Base-by-base conservation (phyloP, 2,329 filamentous ascomycete species). In the Cytospora piceae region DNA sequence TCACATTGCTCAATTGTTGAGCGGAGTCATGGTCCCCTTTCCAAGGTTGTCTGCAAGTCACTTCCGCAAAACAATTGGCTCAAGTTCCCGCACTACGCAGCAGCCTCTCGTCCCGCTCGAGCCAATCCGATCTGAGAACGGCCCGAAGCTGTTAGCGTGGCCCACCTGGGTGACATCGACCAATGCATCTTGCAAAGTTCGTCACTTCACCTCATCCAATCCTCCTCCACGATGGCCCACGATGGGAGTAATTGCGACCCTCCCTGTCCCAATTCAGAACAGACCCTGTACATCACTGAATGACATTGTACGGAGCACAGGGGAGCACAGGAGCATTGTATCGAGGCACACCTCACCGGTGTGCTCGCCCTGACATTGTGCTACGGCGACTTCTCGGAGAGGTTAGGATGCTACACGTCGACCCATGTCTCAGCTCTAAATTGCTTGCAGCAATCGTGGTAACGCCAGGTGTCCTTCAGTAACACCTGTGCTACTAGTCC, bases 91-190 rank as follows among this genome's bases (percentile, higher is more conserved):
- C 46, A 55, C 61, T 63, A 55, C 61, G 61, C 53, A 63, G 61
- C 46, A 63, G 61, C 53, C 51, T 52, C 61, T 29, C 56, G 61
- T 57, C 53, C 61, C 61, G 61, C 61, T 58, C 61, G 61, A 63
- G 61, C 61, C 61, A 63, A 63, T 63, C 61, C 61, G 61, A 63
- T 63, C 61, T 63, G 56, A 63, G 61, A 63, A 63, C 61, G 61
- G 61, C 61, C 61, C 61, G 61, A 63, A 63, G 61, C 61, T 63
- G 27, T 37, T 63, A 63, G 61, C 42, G 61, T 37, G 42, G 31
- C 61, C 61, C 61, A 63, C 61, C 24, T 57, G 53, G 53, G 53
- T 63, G 55, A 63, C 61, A 63, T 63, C 61, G 53, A 63, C 31
- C 53, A 57, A 63, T 63, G 61, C 61, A 63, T 31, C 53, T 63